Evolutionary conservation across 2,329 filamentous ascomycete species (phyloP), one percentile per base, ranked within the genome.

Genomic region (Exophiala aquamarina): DNA sequence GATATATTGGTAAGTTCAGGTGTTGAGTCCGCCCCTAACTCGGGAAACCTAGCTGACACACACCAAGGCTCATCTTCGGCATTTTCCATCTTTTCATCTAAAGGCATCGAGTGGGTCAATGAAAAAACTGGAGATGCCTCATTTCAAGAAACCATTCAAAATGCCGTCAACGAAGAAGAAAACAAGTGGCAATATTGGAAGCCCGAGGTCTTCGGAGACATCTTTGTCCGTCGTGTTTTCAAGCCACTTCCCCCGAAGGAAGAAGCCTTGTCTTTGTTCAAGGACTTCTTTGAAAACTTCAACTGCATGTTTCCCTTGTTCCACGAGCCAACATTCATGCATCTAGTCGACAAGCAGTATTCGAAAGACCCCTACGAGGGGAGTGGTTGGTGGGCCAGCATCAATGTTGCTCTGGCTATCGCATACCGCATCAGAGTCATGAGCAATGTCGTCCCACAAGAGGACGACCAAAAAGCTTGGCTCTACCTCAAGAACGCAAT

Each of bases 231-330:
- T 29, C 84, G 85, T 13, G 79, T 95, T 20, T 96, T 92, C 74
- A 86, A 86, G 51, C 85, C 83, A 13, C 69, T 97, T 23, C 93
- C 93, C 2, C 76, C 87, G 1, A 94, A 94, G 67, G 77, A 83
- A n/a, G 91, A 96, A 69, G 89, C 90, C 1, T 68, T 94, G 52
- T 94, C 89, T 1, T 73, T 97, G 29, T 81, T 96, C 51, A 89
- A 87, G 67, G 93, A 98, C 67, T 98, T 86, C 63, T 98, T 98
- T 58, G 89, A 95, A 62, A 96, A 96, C 70, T 97, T 98, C 77
- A 98, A 98, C 73, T 93, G 89, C 81, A 92, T 97, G 81, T 95
- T 97, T 63, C 93, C 93, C 4, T 76, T 98, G 3, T 98, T 95
- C 63, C 93, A 98, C 67, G 91, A 96, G 66, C 91, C 92, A 1